Conservation (phyloP, 805 yeast species). For the Nakazawaea populi region DNA sequence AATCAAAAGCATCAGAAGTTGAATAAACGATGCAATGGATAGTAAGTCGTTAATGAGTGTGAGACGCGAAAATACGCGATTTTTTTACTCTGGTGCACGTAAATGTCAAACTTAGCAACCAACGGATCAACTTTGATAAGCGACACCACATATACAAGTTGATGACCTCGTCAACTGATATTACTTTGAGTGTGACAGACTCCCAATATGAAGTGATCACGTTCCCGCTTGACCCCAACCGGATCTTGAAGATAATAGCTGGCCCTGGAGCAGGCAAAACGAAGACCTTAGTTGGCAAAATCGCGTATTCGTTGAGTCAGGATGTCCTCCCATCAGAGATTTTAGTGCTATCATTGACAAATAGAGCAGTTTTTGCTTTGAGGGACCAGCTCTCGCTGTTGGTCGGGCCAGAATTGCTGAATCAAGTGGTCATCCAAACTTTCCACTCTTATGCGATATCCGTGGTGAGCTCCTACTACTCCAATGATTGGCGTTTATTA, state of each 20-base stretch:
- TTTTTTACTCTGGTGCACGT: no score
- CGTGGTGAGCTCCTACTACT: slow-evolving; percentile 33
- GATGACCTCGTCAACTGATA: not conserved
- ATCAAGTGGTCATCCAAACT: slow-evolving; percentile 41
- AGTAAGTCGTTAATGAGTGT: no score
- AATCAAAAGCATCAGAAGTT: no score
- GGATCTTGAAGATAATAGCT: slow-evolving; percentile 48
- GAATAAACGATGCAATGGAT: no score
- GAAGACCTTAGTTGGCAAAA: slow-evolving; percentile 46
- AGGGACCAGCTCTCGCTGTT: slow-evolving; percentile 23
- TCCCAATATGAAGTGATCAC: slow-evolving; percentile 42
- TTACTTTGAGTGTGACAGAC: slow-evolving; percentile 28
- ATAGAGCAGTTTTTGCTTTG: slow-evolving; percentile 53
- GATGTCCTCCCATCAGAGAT: slow-evolving; percentile 46
- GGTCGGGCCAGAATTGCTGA: slow-evolving; percentile 28
- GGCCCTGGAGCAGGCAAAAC: slow-evolving; percentile 81
- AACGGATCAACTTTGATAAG: no score
- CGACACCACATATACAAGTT: no score
- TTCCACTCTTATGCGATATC: slow-evolving; percentile 59
- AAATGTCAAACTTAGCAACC: no score
- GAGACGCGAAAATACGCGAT: no score
- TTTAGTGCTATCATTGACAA: slow-evolving; percentile 61
- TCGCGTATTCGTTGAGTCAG: slow-evolving; percentile 38
- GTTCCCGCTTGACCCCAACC: slow-evolving; percentile 30
- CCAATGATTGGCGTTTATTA: slow-evolving; percentile 30